Base-by-base conservation (phyloP, 2,329 filamentous ascomycete genomes). In the Zymoseptoria brevis region DNA sequence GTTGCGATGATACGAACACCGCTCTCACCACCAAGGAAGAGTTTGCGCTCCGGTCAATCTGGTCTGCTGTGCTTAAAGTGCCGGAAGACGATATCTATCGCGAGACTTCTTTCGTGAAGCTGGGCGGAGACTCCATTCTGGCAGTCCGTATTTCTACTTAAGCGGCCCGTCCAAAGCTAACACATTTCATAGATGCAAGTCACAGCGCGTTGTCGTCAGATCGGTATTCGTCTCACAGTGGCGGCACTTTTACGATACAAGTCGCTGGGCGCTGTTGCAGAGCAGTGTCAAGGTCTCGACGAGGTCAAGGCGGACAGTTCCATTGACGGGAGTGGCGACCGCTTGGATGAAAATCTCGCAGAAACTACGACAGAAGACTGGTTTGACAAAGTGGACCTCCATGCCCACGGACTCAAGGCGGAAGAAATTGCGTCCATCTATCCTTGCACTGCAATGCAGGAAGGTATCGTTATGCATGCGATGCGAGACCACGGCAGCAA, bases 371-470 rank as follows among this genome's bases (percentile, higher is more conserved):
- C 19, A 13, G 48, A 16, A 50, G 48, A 50, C 48, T 16, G 13
- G 5, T 50, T 21, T 16, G 16, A 21, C 48, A n/a, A 50, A 7
- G 13, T 50, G 5, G 48, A 50, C 13, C 16, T 50, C 19, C 48
- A 50, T 21, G 48, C 48, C 48, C 48, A 50, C 16, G 48, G 48
- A 50, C 48, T 61, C 13, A 21, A 55, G 16, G 60, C 64, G 11
- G 21, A 55, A 1, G 62, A 66, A 26, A 62, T 74, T 21, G 77
- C 81, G 53, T 80, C 83, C 59, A 67, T 81, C 0, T 83, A 82
- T 56, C 80, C 80, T 2, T 82, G 80, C 69, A 81, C 80, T 0
- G 77, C 81, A 0, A 71, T 82, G 1, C 81, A 84, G 60, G 48
- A 50, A 13, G 48, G 48, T 7, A 50, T 50, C 7, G 48, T 50